Evolutionary conservation across 495 filamentous ascomycete genomes (phyloP), one percentile per base, ranked within the genome.

Genomic region (Penicillium chermesinum): DNA sequence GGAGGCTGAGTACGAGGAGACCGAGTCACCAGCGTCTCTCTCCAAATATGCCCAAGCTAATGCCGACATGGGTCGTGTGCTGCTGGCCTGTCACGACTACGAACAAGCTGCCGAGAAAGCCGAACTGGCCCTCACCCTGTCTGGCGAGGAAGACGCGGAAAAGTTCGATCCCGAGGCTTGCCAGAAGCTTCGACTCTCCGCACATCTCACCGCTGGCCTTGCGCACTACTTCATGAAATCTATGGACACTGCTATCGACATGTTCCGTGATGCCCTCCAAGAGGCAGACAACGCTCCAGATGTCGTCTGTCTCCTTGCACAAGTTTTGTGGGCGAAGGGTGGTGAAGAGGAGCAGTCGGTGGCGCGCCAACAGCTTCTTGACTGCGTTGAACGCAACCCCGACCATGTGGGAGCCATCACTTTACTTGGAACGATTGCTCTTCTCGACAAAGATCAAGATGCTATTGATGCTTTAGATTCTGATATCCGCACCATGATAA

Each of bases 321-420:
- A 97, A 60, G 83, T 96, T 2, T 76, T 97, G 5, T 98, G 91
- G 90, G 89, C 88, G 2, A 91, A 86, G 59, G 91, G 88, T 18
- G 82, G 81, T 1, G 80, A 85, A 7, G 80, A 86, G 10, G 86
- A 90, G 40, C 76, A 82, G 34, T 77, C 76, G 35, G 79, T 88
- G 46, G 89, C 91, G 10, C 77, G 87, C 4, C 82, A 94, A 40
- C 79, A 93, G 48, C 67, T 97, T 16, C 89, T 95, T 55, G 82
- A 83, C 12, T 77, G 84, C 41, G 82, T 95, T 13, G 86, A 90
- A 57, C 74, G 59, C 16, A 65, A 86, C 43, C 80, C 86, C 0
- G 78, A 81, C 3, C 91, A 97, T 55, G 73, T 93, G 7, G 83
- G 81, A 32, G 84, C 88, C 2, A 80, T 89, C 9, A 75, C 85